phyloP scores from a whole-genome alignment of 2,329 filamentous ascomycete genomes.

The Aureobasidium sp. region DNA sequence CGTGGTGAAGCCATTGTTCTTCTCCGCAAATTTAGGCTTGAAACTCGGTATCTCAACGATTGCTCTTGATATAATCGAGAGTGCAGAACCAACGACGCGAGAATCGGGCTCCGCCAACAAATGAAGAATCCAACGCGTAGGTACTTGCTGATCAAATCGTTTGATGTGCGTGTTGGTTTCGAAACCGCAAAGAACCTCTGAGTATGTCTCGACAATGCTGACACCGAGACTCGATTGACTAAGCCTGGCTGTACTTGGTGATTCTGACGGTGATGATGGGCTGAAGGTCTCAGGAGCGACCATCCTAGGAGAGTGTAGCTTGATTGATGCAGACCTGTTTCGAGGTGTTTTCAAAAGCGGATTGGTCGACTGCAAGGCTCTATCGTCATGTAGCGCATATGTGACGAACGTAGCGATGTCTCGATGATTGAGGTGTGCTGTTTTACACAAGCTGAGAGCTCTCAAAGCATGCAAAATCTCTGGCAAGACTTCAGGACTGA shows the following conservation, averaged over 20 bases:
- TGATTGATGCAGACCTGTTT: background rate
- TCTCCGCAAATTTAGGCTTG: slow-evolving; percentile 75
- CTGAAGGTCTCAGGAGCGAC: background rate
- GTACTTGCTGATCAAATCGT: slow-evolving; percentile 89
- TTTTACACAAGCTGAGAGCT: slow-evolving; percentile 69
- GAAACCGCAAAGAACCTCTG: slow-evolving; percentile 68
- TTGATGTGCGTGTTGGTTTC: slow-evolving; percentile 62
- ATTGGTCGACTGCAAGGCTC: slow-evolving; percentile 5
- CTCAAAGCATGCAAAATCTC: slow-evolving; percentile 75
- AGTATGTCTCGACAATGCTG: slow-evolving; percentile 69
- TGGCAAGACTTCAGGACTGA: slow-evolving; percentile 64
- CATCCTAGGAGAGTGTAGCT: background rate
- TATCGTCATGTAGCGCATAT: slow-evolving; percentile 67
- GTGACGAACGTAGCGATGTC: slow-evolving; percentile 88
- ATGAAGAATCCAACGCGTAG: slow-evolving; percentile 75
- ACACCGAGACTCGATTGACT: slow-evolving; percentile 65
- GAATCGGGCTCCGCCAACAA: slow-evolving; percentile 80
- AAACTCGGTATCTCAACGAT: slow-evolving; percentile 77
- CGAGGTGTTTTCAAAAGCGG: background rate
- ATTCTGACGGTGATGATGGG: background rate
- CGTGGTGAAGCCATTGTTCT: slow-evolving; percentile 80
- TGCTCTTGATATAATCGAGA: slow-evolving; percentile 75
- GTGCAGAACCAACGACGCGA: slow-evolving; percentile 71
- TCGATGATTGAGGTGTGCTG: slow-evolving; percentile 77
- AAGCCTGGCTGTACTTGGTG: background rate